Percentiles rank a stretch among this genome's conserved stretches.
phyloP scores from a whole-genome alignment of 2,329 filamentous ascomycete species.

The Talaromyces piceae region DNA sequence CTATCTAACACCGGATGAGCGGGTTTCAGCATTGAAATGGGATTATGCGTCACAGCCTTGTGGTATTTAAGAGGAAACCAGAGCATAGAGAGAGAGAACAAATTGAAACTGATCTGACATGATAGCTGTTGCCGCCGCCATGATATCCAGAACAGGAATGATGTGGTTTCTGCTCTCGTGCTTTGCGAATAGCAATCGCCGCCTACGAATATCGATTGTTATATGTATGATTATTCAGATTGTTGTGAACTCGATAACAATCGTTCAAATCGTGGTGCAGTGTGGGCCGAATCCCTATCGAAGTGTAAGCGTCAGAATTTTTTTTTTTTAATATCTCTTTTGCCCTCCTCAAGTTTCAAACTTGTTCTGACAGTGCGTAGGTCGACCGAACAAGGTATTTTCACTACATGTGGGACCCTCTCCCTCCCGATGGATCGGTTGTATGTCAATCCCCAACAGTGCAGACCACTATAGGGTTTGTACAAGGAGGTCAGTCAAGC shows the following conservation, averaged over 20 bases:
- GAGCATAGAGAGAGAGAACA: constrained; percentile 12
- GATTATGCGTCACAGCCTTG: constrained; percentile 20
- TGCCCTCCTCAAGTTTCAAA: no score
- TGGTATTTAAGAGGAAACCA: constrained; percentile 7
- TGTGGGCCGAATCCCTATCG: constrained; percentile 29
- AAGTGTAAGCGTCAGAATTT: constrained; percentile 16
- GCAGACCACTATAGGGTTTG: constrained; percentile 29
- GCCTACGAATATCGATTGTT: constrained; percentile 24
- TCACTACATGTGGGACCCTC: constrained; percentile 33
- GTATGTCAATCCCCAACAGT: constrained; percentile 26
- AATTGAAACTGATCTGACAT: not conserved
- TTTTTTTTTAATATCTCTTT: no score
- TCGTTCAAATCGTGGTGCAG: constrained; percentile 29
- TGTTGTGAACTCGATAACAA: constrained; percentile 25
- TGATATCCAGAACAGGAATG: constrained; percentile 30
- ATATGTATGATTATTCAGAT: constrained; percentile 26
- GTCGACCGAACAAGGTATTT: constrained; percentile 25
- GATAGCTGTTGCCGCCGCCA: constrained; percentile 24
- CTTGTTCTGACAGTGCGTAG: constrained; percentile 10
- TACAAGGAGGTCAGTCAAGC: constrained; percentile 24
- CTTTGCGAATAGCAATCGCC: constrained; percentile 24
- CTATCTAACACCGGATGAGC: constrained; percentile 21
- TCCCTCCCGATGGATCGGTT: constrained; percentile 27
- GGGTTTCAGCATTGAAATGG: constrained; percentile 21
- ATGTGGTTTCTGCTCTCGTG: constrained; percentile 31